These are phyloP conservation scores for Malus sylvestris DNA, from an alignment of 306 rosid genomes.

Conservation along the genomic window DNA sequence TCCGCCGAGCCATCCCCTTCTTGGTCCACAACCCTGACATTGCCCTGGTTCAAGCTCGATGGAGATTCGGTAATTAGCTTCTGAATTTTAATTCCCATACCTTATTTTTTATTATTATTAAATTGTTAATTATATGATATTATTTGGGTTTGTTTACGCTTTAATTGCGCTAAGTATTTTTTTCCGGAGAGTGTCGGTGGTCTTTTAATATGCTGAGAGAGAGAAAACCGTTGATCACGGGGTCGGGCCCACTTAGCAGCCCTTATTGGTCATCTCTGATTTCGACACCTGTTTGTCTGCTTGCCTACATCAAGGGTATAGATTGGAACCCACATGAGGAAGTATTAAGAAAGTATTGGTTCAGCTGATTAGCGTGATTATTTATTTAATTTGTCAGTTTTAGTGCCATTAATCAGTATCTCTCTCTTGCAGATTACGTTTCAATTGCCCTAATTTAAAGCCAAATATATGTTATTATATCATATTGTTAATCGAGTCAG, in stretches of 20 bases:
- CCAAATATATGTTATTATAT: background rate
- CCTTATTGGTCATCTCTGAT: background rate
- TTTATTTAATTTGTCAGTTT: background rate
- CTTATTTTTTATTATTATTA: background rate
- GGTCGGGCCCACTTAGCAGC: conserved; percentile 23
- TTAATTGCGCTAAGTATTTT: conserved; percentile 1
- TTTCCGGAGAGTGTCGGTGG: conserved; percentile 58
- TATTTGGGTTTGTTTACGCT: background rate
- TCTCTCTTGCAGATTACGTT: background rate
- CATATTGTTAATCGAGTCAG: background rate
- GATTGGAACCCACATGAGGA: background rate
- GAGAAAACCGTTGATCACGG: conserved; percentile 53
- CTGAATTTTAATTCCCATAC: background rate
- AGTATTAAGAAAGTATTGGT: background rate
- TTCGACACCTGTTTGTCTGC: conserved; percentile 10
- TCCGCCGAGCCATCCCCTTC: conserved; percentile 84
- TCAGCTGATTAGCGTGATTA: background rate
- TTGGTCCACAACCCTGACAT: conserved; percentile 66
- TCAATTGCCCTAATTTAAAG: background rate
- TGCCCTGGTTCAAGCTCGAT: conserved; percentile 94
- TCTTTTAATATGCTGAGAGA: conserved; percentile 9
- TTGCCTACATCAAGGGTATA: background rate
- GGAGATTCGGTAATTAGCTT: conserved; percentile 78
- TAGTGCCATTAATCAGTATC: background rate
- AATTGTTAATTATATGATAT: background rate